phyloP scores from a whole-genome alignment of 2,329 filamentous ascomycete genomes.

The Polychaeton citri region DNA sequence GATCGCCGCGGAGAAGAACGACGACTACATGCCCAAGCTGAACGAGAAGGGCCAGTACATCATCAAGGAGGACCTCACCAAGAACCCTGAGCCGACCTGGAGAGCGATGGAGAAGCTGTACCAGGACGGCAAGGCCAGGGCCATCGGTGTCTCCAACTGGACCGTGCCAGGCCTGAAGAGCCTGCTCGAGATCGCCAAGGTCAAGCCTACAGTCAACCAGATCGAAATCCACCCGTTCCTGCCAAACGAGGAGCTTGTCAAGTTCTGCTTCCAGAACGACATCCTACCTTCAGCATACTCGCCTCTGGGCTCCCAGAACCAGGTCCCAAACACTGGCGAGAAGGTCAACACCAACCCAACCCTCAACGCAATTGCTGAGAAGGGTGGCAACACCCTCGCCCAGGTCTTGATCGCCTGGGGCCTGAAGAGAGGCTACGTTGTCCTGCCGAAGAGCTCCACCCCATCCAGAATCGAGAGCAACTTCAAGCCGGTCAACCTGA shows the following conservation, averaged over 20 bases:
- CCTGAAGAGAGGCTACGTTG: conserved; percentile 50
- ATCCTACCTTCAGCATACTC: conserved; percentile 44
- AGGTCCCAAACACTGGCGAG: conserved; percentile 55
- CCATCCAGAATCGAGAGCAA: conserved; percentile 56
- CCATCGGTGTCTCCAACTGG: conserved; percentile 42
- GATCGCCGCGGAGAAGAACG: conserved; percentile 38
- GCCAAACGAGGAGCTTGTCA: conserved; percentile 47
- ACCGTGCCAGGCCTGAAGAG: conserved; percentile 29
- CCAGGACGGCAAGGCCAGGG: conserved; percentile 38
- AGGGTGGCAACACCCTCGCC: conserved; percentile 44
- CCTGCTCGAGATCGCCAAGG: conserved; percentile 29
- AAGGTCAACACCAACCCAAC: conserved; percentile 47
- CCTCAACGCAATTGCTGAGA: conserved; percentile 45
- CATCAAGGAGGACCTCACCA: conserved; percentile 51
- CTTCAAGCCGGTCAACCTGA: conserved; percentile 47
- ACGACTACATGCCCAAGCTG: conserved; percentile 33
- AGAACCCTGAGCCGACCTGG: conserved; percentile 53
- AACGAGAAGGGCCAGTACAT: conserved; percentile 44
- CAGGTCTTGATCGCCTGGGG: conserved; percentile 55
- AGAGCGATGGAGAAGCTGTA: conserved; percentile 48
- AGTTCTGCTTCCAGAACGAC: conserved; percentile 42
- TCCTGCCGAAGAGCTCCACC: conserved; percentile 58
- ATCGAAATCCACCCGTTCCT: conserved; percentile 43
- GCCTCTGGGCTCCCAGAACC: conserved; percentile 54
- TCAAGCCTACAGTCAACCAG: conserved; percentile 32